phyloP scores from a whole-genome alignment of 2,329 filamentous ascomycete genomes.

The Hypomyces rosellus region DNA sequence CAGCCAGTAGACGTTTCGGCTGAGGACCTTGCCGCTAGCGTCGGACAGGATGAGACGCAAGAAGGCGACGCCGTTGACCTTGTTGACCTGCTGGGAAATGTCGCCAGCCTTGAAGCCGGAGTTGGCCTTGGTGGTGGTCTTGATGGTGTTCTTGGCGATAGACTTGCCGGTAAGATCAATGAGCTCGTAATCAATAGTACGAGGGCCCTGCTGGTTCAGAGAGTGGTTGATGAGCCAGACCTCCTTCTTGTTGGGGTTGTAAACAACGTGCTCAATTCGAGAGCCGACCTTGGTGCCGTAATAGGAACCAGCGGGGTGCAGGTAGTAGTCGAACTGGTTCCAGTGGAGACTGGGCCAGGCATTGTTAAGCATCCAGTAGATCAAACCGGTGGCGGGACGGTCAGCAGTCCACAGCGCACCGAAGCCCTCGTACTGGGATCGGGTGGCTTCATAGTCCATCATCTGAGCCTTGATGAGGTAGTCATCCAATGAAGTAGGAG shows the following conservation, averaged over 20 bases:
- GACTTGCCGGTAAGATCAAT: constrained; percentile 41
- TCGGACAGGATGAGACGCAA: constrained; percentile 43
- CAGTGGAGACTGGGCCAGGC: constrained; percentile 61
- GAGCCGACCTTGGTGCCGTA: constrained; percentile 51
- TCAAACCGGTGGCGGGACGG: constrained; percentile 50
- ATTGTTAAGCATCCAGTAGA: constrained; percentile 64
- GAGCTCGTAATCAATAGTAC: constrained; percentile 43
- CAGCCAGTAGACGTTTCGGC: constrained; percentile 57
- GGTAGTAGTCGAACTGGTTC: constrained; percentile 59
- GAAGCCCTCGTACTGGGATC: constrained; percentile 53
- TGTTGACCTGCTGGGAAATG: constrained; percentile 17
- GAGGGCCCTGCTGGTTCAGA: constrained; percentile 28
- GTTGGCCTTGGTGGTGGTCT: constrained; percentile 37
- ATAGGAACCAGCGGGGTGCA: constrained; percentile 51
- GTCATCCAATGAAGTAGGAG: constrained; percentile 45
- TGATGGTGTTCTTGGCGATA: constrained; percentile 28
- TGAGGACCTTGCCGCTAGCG: constrained; percentile 29
- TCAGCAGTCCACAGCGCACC: constrained; percentile 42
- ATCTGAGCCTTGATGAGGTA: constrained; percentile 56
- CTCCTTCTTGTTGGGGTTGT: constrained; percentile 41
- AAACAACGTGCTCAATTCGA: constrained; percentile 47
- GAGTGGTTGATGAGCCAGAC: constrained; percentile 52
- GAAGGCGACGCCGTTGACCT: constrained; percentile 39
- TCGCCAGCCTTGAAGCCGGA: constrained; percentile 26
- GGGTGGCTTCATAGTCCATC: constrained; percentile 58